These are phyloP conservation scores for Passalora sequoiae DNA, from an alignment of 2,329 filamentous ascomycete genomes.

Conservation along the genomic window DNA sequence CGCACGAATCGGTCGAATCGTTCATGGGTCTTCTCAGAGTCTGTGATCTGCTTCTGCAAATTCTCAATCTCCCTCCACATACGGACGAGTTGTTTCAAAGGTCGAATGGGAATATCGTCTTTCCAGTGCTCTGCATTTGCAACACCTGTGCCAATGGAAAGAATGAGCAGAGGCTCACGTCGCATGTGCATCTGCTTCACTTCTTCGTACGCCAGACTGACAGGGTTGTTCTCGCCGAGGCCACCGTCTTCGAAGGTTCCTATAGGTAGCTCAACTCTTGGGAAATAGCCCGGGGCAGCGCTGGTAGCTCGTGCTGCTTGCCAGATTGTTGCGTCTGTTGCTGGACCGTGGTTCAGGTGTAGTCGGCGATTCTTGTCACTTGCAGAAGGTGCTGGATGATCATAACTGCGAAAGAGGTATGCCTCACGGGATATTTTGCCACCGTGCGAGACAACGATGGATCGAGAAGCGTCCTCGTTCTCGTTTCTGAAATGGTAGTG, in stretches of 20 bases:
- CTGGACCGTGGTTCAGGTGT: slow-evolving; percentile 12
- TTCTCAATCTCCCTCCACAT: slow-evolving; percentile 1
- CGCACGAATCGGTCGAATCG: slow-evolving; percentile 1
- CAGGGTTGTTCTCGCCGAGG: slow-evolving; percentile 18
- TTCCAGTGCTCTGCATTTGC: neutral
- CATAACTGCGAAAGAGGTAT: slow-evolving; percentile 2
- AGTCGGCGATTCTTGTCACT: neutral
- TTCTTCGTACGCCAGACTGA: slow-evolving; percentile 14
- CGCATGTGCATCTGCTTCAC: slow-evolving; percentile 15
- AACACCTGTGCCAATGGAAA: slow-evolving; percentile 18
- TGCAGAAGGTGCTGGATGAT: neutral
- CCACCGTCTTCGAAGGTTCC: slow-evolving; percentile 15
- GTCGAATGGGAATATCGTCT: neutral
- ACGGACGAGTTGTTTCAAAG: neutral
- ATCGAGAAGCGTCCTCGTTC: slow-evolving; percentile 6
- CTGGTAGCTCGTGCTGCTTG: slow-evolving; percentile 18
- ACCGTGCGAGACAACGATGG: neutral
- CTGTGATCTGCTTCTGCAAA: slow-evolving; percentile 2
- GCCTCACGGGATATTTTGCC: neutral
- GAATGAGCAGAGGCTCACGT: slow-evolving; percentile 11
- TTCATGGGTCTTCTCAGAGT: slow-evolving; percentile 11
- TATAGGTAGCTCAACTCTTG: slow-evolving; percentile 5
- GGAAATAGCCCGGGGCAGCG: slow-evolving; percentile 19
- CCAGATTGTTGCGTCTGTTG: slow-evolving; percentile 13
- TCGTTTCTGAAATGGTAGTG: slow-evolving; percentile 7